Base-by-base conservation (phyloP, 805 yeast genomes). In the Metschnikowia colocasiae region DNA sequence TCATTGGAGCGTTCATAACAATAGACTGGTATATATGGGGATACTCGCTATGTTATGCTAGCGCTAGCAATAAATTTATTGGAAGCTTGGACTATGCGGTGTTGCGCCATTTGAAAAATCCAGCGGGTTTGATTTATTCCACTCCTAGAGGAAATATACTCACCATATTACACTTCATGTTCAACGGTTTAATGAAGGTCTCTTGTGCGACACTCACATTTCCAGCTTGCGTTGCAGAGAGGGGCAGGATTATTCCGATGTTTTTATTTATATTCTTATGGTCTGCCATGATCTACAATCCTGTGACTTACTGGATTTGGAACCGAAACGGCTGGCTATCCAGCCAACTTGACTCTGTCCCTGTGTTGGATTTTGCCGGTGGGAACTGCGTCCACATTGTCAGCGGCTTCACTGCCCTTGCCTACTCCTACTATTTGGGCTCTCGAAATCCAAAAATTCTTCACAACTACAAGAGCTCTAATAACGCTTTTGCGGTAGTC, bases 291-390 rank as follows among this genome's bases (percentile, higher is more conserved):
- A 64, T 72, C 15, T 71, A 71, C 49, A 70, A 70, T 46, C 77
- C 77, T 1, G 71, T 72, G 3, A 68, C 69, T 2, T 72, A 71
- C 51, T 72, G 77, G 77, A 65, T 69, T 49, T 72, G 77, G 77
- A 71, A 71, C 51, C 46, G 53, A 19, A 60, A 69, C 41, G 77
- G 77, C 8, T 72, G 76, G 76, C 60, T 72, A 3, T 67, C 73
- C 0, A 56, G 64, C 1, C 70, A 69, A 45, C 55, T 60, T 15
- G 48, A 53, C 13, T 57, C 48, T 27, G 49, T 67, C 3, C 75
- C 75, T 0, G 76, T 71, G 3, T 56, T 71, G 9, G 77, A 72
- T 52, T 72, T 71, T 59, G 76, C 77, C 5, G 77, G 77, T 9
- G 77, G 76, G 9, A 67, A 62, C 38, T 68, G 74, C 52, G 63